These are phyloP conservation scores for Candolleomyces efflorescens DNA, from an alignment of 768 basidiomycete species.

Conservation along the genomic window DNA sequence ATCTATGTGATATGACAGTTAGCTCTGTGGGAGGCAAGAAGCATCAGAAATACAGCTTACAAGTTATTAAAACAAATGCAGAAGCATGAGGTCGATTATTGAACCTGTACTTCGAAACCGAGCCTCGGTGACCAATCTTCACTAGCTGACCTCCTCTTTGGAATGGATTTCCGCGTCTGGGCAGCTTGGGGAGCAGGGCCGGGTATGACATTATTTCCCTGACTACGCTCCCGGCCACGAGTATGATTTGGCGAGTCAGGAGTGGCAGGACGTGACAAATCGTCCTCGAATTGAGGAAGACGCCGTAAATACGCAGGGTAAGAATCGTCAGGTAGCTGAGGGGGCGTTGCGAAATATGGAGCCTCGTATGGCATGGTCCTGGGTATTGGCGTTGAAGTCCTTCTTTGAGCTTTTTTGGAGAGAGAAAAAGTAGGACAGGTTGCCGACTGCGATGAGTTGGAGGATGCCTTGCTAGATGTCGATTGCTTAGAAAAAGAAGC, in stretches of 20 bases:
- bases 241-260: constrained; percentile 5
- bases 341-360: constrained; percentile 42
- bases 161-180: constrained; percentile 2
- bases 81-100: background rate
- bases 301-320: constrained; percentile 19
- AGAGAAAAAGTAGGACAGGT: background rate
- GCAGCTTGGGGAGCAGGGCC: background rate
- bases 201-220: background rate
- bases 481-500: background rate
- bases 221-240: background rate
- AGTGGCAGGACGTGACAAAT: constrained; percentile 13
- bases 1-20: background rate
- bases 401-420: constrained; percentile 23
- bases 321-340: constrained; percentile 20
- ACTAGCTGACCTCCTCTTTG: constrained; percentile 31
- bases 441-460: constrained; percentile 11
- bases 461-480: constrained; percentile 1
- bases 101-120: no score
- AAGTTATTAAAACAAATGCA: background rate
- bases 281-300: constrained; percentile 25
- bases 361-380: constrained; percentile 41
- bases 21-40: background rate
- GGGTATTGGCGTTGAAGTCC: constrained; percentile 27
- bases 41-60: background rate
- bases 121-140: constrained; percentile 21